Base-by-base conservation (phyloP, 2,329 filamentous ascomycete genomes). In the Blastomyces parvus region DNA sequence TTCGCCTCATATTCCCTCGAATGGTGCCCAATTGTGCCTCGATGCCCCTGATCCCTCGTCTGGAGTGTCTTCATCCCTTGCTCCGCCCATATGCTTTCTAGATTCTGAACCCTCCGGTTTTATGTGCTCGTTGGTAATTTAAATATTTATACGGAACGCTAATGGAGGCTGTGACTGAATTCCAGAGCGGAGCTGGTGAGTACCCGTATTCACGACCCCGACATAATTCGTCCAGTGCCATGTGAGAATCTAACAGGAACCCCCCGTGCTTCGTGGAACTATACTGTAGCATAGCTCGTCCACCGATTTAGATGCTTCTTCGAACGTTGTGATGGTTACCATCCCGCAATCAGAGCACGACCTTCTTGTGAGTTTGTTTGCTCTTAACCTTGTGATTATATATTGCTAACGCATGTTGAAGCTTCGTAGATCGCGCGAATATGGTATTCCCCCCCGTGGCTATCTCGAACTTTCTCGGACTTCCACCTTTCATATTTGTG, bases 281-380 rank as follows among this genome's bases (percentile, higher is more conserved):
- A 22, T n/a, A n/a, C n/a, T n/a, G n/a, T 69, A 81, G 79, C 75
- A 79, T 70, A 75, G 72, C 30, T 74, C 74, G 62, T 72, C 69
- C 55, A 67, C 74, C 61, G 73, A 79, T 62, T 71, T 73, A 61
- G 70, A 72, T 33, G 73, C 74, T 59, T 72, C 77, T 62, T 68
- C 75, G 19, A 67, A 70, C 63, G 61, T 74, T 48, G 71, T 74
- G 30, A 77, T 76, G 65, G 78, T 88, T 57, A 82, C 79, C 63
- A 82, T 90, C 62, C 77, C 82, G 46, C 84, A 81, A 69, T 72
- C 75, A 59, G 86, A 91, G 70, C 84, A 90, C 74, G 81, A 86
- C 59, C 74, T 73, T 59, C 78, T 91, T 65, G 79, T 86, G 67
- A 73, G 80, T 64, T 62, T 56, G 13, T 19, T 8, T 33, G 2